Evolutionary conservation across 495 filamentous ascomycete species (phyloP).

Genomic region (Corynascus novoguineensis): DNA sequence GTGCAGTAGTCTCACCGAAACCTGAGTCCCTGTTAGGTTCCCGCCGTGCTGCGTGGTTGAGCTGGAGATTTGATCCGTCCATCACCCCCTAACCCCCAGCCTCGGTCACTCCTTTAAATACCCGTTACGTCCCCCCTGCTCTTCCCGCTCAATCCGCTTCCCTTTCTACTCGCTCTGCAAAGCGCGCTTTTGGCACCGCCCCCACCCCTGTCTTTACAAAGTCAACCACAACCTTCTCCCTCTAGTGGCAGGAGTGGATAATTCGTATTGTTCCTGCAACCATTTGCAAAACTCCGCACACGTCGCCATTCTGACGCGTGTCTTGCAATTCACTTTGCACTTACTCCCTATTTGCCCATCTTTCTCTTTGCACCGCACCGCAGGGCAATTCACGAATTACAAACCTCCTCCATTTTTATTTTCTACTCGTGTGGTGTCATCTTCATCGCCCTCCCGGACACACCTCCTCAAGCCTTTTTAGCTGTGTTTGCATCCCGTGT

Average conservation of each 20-base stretch:
- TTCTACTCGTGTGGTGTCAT: not conserved
- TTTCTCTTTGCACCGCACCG: not conserved
- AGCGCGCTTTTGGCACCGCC: not conserved
- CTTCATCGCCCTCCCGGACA: not conserved
- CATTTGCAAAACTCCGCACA: conserved; percentile 5
- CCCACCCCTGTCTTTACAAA: conserved; percentile 1
- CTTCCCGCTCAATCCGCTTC: conserved; percentile 2
- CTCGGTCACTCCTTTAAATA: conserved; percentile 15
- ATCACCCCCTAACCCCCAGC: not conserved
- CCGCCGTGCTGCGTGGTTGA: not conserved
- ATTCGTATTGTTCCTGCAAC: conserved; percentile 11
- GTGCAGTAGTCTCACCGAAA: not conserved
- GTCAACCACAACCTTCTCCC: not conserved
- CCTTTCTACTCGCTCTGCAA: conserved; percentile 3
- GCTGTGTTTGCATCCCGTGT: conserved; percentile 10
- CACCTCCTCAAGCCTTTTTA: not conserved
- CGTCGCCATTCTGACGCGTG: conserved; percentile 11
- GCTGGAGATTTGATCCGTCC: not conserved
- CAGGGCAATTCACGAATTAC: too few relatives aligned
- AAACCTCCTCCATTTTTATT: too few relatives aligned
- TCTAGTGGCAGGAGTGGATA: too few relatives aligned
- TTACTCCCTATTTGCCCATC: not conserved
- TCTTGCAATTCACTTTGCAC: conserved; percentile 1
- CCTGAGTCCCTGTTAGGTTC: not conserved
- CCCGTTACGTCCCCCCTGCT: conserved; percentile 4